These are phyloP conservation scores for Paraleonurus japonicus DNA, from an alignment of 257 asterid species.

Conservation along the genomic window DNA sequence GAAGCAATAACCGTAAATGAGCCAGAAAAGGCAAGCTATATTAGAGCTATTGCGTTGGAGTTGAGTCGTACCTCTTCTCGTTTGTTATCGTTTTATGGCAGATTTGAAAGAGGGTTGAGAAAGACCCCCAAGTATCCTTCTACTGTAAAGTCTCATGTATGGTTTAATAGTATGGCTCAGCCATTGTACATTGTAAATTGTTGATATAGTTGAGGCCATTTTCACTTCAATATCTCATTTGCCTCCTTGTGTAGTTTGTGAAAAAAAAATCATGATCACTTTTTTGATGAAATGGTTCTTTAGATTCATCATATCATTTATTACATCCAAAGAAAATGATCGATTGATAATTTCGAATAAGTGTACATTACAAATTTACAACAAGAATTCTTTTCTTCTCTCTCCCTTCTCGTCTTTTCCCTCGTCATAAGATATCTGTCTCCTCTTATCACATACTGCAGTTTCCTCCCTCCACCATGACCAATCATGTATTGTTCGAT, in stretches of 20 bases:
- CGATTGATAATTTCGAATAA: no score
- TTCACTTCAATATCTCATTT: neutral
- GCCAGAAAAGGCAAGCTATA: neutral
- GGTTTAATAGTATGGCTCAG: neutral
- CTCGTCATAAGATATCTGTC: no score
- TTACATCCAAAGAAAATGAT: no score
- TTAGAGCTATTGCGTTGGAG: neutral
- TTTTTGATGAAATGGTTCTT: neutral
- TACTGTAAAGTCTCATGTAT: neutral
- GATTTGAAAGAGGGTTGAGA: neutral
- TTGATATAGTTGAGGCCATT: neutral
- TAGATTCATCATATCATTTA: no score
- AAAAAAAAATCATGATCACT: neutral
- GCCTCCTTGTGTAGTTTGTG: neutral
- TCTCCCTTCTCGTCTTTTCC: no score
- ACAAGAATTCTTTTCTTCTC: no score
- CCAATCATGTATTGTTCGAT: no score
- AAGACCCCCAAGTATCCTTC: conserved; percentile 4
- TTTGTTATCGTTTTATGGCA: neutral
- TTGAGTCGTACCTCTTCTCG: neutral
- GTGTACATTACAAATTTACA: no score
- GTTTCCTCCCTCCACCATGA: no score
- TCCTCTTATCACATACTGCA: no score
- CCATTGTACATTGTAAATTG: conserved; percentile 23
- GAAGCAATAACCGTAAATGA: neutral